phyloP scores from a whole-genome alignment of 257 asterid species.

The Craterostigma plantagineum region DNA sequence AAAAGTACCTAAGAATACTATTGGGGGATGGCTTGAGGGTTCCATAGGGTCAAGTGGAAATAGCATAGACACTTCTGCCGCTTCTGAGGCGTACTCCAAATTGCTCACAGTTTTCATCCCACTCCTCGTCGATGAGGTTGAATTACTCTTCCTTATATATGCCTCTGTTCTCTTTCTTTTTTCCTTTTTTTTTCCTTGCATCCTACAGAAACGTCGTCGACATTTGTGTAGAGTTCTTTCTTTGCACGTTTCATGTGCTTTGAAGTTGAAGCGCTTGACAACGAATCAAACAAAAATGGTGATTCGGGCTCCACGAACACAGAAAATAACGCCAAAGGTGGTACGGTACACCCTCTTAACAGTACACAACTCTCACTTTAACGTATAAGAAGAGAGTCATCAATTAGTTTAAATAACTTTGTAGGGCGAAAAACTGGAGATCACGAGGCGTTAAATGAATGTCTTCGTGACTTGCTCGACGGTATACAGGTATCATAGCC shows the following conservation, averaged over 20 bases:
- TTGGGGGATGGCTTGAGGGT: conserved; percentile 71
- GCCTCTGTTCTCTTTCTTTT: conserved; percentile 5
- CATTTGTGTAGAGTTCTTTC: conserved; percentile 58
- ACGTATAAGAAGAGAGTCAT: conserved; percentile 5
- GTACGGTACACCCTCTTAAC: conserved; percentile 14
- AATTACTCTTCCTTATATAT: conserved; percentile 9
- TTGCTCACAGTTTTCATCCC: conserved; percentile 88
- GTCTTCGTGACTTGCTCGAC: conserved; percentile 83
- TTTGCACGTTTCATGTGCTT: conserved; percentile 97
- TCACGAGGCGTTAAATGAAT: conserved; percentile 62
- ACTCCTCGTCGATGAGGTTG: conserved; percentile 91
- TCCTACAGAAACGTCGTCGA: neutral
- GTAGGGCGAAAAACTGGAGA: conserved; percentile 43
- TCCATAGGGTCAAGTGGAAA: conserved; percentile 37
- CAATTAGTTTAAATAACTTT: conserved; percentile 10
- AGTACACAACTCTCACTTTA: conserved; percentile 2
- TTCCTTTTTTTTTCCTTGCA: neutral
- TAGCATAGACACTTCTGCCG: conserved; percentile 60
- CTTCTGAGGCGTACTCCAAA: conserved; percentile 75
- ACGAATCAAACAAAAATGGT: conserved; percentile 32
- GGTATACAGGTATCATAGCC: conserved; percentile 57
- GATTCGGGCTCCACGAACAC: conserved; percentile 57
- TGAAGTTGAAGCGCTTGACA: conserved; percentile 62
- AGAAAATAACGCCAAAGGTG: conserved; percentile 34
- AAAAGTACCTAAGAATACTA: conserved; percentile 56